Percentiles rank a stretch among this genome's conserved stretches.
Evolutionary conservation across 345 rosid species (phyloP).

Genomic region (Populus euphratica): DNA sequence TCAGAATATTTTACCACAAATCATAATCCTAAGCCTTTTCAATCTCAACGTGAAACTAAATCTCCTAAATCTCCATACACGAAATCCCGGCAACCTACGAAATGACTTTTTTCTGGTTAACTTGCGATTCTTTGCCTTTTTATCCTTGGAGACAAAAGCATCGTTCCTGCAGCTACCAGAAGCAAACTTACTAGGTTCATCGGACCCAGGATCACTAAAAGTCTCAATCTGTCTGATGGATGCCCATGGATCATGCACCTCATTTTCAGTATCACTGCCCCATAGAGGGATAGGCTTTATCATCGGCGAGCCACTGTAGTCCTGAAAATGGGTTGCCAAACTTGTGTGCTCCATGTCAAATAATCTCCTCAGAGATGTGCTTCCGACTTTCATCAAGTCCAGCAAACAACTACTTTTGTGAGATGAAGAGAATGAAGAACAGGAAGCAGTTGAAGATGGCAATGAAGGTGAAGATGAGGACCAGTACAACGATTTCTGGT

Average conservation of each 20-base stretch:
- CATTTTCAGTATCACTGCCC: constrained; percentile 42
- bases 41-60: constrained; percentile 35
- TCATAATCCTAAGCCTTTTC: constrained; percentile 41
- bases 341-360: constrained; percentile 52
- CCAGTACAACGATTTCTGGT: constrained; percentile 43
- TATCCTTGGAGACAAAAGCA: constrained; percentile 3
- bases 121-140: neutral
- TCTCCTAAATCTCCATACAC: constrained; percentile 30
- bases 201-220: neutral
- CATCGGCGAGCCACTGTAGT: constrained; percentile 42
- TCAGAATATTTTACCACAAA: constrained; percentile 37
- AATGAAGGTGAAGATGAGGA: constrained; percentile 31
- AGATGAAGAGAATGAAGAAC: constrained; percentile 23
- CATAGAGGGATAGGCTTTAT: constrained; percentile 40
- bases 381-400: constrained; percentile 44
- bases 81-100: constrained; percentile 44
- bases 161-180: constrained; percentile 25
- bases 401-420: constrained; percentile 30
- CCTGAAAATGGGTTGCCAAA: constrained; percentile 41
- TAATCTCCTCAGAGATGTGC: constrained; percentile 42
- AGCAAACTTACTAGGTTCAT: constrained; percentile 15
- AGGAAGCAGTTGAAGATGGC: constrained; percentile 17
- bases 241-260: constrained; percentile 40
- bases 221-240: constrained; percentile 17
- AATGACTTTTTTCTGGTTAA: constrained; percentile 46